Evolutionary conservation across 805 yeast species (phyloP), one percentile per base, ranked within the genome.

Genomic region (Hanseniaspora nectarophila): DNA sequence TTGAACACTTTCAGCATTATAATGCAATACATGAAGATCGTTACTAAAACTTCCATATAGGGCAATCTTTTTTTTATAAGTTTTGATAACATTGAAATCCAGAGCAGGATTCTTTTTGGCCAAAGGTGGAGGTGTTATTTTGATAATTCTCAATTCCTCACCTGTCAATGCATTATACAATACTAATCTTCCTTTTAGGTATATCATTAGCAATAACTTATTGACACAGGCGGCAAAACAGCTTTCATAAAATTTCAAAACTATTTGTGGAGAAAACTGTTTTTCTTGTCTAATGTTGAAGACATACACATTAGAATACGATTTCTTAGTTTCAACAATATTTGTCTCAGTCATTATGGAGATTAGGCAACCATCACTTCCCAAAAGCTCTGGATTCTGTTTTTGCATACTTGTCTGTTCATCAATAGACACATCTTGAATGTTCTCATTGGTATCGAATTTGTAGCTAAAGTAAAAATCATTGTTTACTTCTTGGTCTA

Each of bases 291-390:
- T 62, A 4, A 57, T 52, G 40, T 60, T 46, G 13, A 65, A 57
- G 16, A 64, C 54, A 53, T 57, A 63, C 6, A 61, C 53, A 12
- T 57, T 56, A 10, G 58, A 53, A 4, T 58, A 55, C 48, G 65
- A 66, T 18, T 42, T 42, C 3, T 42, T 42, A 21, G 62, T 43
- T 15, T 54, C 59, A 9, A 61, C 54, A 1, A 67, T 63, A 47
- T 56, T 57, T 39, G 58, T 15, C 13, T 45, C 51, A 3, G 65
- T 61, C 44, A 60, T 38, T 0, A 65, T 42, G 5, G 66, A 61
- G 3, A 65, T 38, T 43, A 56, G 63, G 51, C 70, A 66, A 29
- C 69, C 68, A 55, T 64, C 68, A 7, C 59, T 61, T 10, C 70
- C 70, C 2, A 67, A 62, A 13, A 62, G 48, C 18, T 52, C 52